Conservation (phyloP, 163 green algal species). For the Coccomyxa subellipsoidea region DNA sequence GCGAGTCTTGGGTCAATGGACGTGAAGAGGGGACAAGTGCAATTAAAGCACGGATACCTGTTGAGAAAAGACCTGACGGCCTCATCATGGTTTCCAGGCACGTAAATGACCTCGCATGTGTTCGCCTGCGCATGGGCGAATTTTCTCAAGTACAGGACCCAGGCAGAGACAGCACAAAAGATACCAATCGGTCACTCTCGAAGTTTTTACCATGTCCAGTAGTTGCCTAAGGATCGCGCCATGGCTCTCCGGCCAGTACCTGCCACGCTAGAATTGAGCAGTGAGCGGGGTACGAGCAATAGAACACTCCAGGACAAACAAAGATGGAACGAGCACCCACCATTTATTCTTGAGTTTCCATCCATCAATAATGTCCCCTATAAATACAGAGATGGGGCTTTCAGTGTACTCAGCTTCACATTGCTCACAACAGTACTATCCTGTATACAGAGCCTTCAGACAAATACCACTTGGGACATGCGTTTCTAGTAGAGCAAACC, state of each 20-base stretch:
- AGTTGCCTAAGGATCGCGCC: not conserved
- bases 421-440: no score
- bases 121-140: not conserved
- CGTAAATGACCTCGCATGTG: not conserved
- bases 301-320: no score
- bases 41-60: not conserved
- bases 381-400: not conserved
- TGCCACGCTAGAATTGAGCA: not conserved
- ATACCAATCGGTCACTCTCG: not conserved
- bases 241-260: conserved; percentile 5
- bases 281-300: no score
- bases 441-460: no score
- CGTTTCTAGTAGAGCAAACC: no score
- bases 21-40: not conserved
- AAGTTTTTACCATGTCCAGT: not conserved
- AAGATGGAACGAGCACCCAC: not conserved
- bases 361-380: conserved; percentile 11
- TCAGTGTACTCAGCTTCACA: no score
- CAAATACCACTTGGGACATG: no score
- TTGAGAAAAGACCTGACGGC: not conserved
- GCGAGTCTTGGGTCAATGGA: not conserved
- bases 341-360: conserved; percentile 13
- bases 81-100: conserved; percentile 16
- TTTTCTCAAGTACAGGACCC: not conserved
- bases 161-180: not conserved